Conservation (phyloP, 2,329 filamentous ascomycete genomes). For the Xylaria multiplex region DNA sequence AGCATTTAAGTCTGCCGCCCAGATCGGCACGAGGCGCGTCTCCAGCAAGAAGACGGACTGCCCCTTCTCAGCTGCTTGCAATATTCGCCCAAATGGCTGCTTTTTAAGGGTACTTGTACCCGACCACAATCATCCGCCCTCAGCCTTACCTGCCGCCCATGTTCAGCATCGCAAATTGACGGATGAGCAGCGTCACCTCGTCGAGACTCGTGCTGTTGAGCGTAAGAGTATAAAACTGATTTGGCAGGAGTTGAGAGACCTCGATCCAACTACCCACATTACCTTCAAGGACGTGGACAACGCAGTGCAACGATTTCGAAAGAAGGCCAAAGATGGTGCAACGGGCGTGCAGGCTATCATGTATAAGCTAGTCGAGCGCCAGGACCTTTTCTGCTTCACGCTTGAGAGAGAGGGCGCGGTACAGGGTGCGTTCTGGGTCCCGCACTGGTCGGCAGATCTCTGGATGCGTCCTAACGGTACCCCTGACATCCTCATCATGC, state of each 20-base stretch:
- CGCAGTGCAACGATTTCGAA: conserved; percentile 44
- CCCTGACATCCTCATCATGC: conserved; percentile 46
- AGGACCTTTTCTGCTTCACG: conserved; percentile 44
- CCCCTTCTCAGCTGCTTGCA: conserved; percentile 43
- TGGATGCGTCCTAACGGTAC: conserved; percentile 42
- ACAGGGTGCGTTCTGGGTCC: conserved; percentile 46
- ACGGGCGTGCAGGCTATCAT: conserved; percentile 45
- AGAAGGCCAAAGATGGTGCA: conserved; percentile 44
- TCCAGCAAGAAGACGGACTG: conserved; percentile 46
- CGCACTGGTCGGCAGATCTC: conserved; percentile 43
- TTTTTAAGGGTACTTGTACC: conserved; percentile 42
- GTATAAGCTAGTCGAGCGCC: conserved; percentile 43
- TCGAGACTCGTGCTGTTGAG: conserved; percentile 42
- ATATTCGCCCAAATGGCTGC: conserved; percentile 43
- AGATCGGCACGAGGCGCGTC: conserved; percentile 40
- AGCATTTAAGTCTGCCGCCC: conserved; percentile 42
- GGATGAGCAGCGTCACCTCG: conserved; percentile 43
- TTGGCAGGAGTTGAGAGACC: conserved; percentile 40
- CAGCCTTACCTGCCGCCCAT: conserved; percentile 40
- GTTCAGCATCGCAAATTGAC: conserved; percentile 44
- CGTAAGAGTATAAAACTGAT: conserved; percentile 42
- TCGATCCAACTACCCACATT: conserved; percentile 39
- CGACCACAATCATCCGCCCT: conserved; percentile 45
- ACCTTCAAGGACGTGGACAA: conserved; percentile 45
- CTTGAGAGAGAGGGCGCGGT: conserved; percentile 40